phyloP scores from a whole-genome alignment of 306 rosid genomes.

The Prinsepia uniflora region DNA sequence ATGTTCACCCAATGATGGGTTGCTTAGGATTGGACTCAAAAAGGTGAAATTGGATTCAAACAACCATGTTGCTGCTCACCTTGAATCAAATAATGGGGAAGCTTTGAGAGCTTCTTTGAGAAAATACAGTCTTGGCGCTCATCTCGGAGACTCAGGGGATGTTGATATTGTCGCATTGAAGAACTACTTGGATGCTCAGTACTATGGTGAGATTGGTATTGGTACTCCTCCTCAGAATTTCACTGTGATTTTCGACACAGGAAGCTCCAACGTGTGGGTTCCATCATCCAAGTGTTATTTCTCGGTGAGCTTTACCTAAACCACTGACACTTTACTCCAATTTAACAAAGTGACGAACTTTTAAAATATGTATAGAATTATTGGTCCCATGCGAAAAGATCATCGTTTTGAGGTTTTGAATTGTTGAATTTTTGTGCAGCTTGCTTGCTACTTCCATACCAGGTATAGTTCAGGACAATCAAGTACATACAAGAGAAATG shows the following conservation, averaged over 20 bases:
- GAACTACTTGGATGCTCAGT: constrained; percentile 94
- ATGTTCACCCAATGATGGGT: constrained; percentile 43
- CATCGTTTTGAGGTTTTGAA: constrained; percentile 6
- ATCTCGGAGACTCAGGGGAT: constrained; percentile 30
- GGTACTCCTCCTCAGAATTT: constrained; percentile 87
- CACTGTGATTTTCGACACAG: constrained; percentile 88
- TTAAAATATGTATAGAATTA: neutral
- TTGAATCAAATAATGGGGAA: constrained; percentile 36
- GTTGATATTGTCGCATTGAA: constrained; percentile 54
- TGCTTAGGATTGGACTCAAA: constrained; percentile 70
- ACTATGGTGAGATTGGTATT: constrained; percentile 75
- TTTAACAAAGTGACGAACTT: neutral
- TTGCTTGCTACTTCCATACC: constrained; percentile 68
- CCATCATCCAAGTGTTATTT: constrained; percentile 65
- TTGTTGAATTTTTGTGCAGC: constrained; percentile 44
- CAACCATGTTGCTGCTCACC: constrained; percentile 35
- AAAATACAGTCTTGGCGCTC: constrained; percentile 34
- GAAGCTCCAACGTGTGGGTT: constrained; percentile 95
- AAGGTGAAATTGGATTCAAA: constrained; percentile 44
- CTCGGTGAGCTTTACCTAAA: constrained; percentile 53
- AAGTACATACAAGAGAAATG: constrained; percentile 61
- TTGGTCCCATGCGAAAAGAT: constrained; percentile 1
- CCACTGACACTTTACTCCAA: neutral
- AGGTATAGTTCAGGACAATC: constrained; percentile 67
- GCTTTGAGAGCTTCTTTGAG: constrained; percentile 30